Evolutionary conservation across 257 asterid species (phyloP).

Genomic region (Paraleonurus japonicus): DNA sequence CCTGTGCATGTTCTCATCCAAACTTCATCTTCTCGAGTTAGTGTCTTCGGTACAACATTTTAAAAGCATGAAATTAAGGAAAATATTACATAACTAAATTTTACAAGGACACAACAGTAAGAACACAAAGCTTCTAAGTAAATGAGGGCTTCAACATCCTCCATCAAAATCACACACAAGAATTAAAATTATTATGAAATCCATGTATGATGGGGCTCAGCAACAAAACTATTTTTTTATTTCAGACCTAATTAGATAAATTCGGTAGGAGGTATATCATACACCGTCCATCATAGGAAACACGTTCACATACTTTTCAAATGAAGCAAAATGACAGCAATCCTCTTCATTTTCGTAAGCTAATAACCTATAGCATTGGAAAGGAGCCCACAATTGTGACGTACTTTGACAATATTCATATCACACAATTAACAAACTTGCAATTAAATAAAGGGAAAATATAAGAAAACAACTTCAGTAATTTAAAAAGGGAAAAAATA

Average conservation of each 20-base stretch:
- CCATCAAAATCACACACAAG: slow-evolving; percentile 16
- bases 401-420: not conserved
- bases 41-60: no score
- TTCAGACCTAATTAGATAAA: slow-evolving; percentile 3
- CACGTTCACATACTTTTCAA: not conserved
- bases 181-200: not conserved
- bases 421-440: slow-evolving; percentile 17
- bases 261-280: not conserved
- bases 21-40: not conserved
- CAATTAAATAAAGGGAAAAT: slow-evolving; percentile 15
- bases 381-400: slow-evolving; percentile 4
- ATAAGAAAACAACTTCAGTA: slow-evolving; percentile 5
- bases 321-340: not conserved
- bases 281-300: no score
- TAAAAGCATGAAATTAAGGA: not conserved
- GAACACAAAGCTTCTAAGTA: slow-evolving; percentile 11
- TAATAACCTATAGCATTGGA: not conserved
- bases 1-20: no score
- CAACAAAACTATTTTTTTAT: not conserved
- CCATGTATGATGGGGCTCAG: not conserved
- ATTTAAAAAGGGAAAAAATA: slow-evolving; percentile 19
- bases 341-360: not conserved
- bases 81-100: not conserved
- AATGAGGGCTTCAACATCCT: slow-evolving; percentile 1
- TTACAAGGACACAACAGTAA: not conserved